Base-by-base conservation (phyloP, 1,284 basidiomycete genomes). In the Rhodotorula mucilaginosa region DNA sequence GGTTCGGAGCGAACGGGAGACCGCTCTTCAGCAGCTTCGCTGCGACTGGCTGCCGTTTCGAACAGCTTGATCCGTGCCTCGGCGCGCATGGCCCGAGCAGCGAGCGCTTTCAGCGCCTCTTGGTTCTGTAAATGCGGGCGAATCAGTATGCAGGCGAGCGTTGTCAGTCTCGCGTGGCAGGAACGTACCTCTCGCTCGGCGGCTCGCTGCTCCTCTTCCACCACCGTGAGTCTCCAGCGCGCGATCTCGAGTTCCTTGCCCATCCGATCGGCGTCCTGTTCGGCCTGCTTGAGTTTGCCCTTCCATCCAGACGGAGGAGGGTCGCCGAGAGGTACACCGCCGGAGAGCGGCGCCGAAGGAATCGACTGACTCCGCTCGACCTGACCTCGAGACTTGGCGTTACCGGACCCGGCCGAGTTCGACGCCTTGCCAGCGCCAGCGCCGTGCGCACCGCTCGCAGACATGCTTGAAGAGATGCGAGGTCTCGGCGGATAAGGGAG, bases 231-330 rank as follows among this genome's bases (percentile, higher is more conserved):
- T 39, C 69, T 65, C 75, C 75, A 76, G 15, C 71, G 34, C 34
- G 73, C 73, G 21, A 76, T 74, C 69, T 76, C 75, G 39, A 76
- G 52, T 56, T 76, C 73, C 67, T 74, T 76, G 16, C 54, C 65
- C 19, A 51, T 65, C 31, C 73, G 31, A 8, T 73, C 73, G 15
- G 65, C 67, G 6, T 76, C 75, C 58, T 69, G 61, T 54, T 74
- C 71, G 0, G 62, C 67, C 31, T 58, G 49, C 54, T 66, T 68
- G 15, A 68, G 52, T 51, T 65, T 62, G n/a, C 26, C 56, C 67
- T 69, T 74, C 59, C 63, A 58, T 2, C 44, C 63, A 2, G 59
- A 29, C 16, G 61, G 49, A 2, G 49, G 4, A 19, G 57, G 49
- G 19, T 63, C 69, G 2, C 63, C 63, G 19, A 65, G 56, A 47